Base-by-base conservation (phyloP, 2,329 filamentous ascomycete species). In the Fusarium sp. region DNA sequence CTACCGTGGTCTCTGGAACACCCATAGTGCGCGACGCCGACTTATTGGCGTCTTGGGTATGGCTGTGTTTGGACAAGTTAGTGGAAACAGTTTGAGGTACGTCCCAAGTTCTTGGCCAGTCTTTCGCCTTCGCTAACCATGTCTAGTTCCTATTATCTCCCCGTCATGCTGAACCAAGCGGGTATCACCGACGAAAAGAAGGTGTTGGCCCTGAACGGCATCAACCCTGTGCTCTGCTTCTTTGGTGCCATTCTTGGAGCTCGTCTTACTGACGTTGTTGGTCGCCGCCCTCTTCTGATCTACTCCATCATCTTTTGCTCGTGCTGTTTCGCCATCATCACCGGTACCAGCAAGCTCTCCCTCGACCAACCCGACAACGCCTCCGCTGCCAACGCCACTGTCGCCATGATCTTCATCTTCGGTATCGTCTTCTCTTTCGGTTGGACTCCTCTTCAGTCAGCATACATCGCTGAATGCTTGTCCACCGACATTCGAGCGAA, bases 251-350 rank as follows among this genome's bases (percentile, higher is more conserved):
- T 90, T 24, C 73, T 87, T 1, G 90, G 90, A 51, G 88, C 89
- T 8, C 82, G 85, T 20, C 82, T 91, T 56, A 88, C 88, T 4
- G 89, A 91, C 44, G 84, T 84, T 3, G 67, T 90, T 11, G 88
- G 90, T n/a, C 88, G 90, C 42, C 87, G 90, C 6, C 87, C 87
- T 0, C 80, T 90, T 13, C 79, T 90, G 18, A 78, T 90, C 8
- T 84, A 83, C 77, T 83, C 84, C 8, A 86, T 85, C 45, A 77
- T 86, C 17, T 85, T 85, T 66, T 83, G 82, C 57, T 85, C 84
- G 0, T 73, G 81, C 68, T 87, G 85, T 75, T 87, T 88, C 55
- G 85, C 84, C 41, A 80, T 86, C 72, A 84, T 88, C 57, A 87
- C 85, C 0, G 85, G 85, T 5, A 87, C 85, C 1, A 84, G 83